Base-by-base conservation (phyloP, 768 basidiomycete genomes). In the Leccinum aurantiacum region DNA sequence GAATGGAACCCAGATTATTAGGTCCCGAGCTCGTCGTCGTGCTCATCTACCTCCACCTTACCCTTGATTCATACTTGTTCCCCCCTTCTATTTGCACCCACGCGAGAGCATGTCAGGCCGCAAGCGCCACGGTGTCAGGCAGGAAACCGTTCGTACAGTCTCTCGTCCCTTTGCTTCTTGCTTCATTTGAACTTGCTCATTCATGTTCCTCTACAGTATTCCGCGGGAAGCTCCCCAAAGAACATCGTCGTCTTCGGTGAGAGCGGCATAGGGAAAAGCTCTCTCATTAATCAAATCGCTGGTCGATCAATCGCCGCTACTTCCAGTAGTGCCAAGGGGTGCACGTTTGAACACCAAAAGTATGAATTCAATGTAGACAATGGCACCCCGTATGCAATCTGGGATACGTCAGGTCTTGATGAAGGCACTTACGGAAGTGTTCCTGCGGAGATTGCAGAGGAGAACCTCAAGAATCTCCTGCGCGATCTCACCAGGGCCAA, bases 221-320 rank as follows among this genome's bases (percentile, higher is more conserved):
- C 49, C 59, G 6, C 58, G 22, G 22, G 35, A 61, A 58, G n/a
- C 51, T 35, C 65, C n/a, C 31, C 62, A 11, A 69, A 58, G 54
- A 71, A 73, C 60, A 47, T 73, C 24, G 65, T 68, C 53, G 63
- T 71, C 59, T 72, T 72, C 17, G 68, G 64, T 33, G 71, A 70
- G 61, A 65, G 64, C 53, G 72, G 71, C 2, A 67, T 77, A 46
- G 70, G 74, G 35, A 80, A 81, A 61, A 77, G 79, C 65, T 78
- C 76, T n/a, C 65, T 79, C 57, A 65, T 81, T 55, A 78, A 79
- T 65, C 72, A 79, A 73, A 63, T 81, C 49, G 67, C 67, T 56
- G 69, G 67, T 66, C 78, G 58, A 69, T 79, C 65, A 77, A 77
- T 67, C 27, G 78, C 78, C 31, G 54, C 56, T 0, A 69, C 72